Evolutionary conservation across 768 basidiomycete species (phyloP), one percentile per base, ranked within the genome.

Genomic region (Calocybe cyanea): DNA sequence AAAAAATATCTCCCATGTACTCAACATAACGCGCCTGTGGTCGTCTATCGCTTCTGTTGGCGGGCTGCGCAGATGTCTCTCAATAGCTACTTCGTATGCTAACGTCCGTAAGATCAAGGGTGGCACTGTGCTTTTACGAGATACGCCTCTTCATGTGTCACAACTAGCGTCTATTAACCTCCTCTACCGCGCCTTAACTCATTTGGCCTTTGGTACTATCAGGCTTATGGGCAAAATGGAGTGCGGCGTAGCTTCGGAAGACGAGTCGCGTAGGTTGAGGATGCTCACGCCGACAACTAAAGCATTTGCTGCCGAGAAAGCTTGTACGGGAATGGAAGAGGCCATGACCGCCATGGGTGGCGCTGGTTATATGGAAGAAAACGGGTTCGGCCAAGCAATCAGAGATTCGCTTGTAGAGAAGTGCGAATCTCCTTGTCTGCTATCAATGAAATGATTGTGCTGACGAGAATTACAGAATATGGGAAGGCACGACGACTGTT

Each of bases 311-410:
- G 77, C 86, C 8, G 79, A 85, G 52, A 80, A 80, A 50, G 79
- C 80, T 0, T 73, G 71, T 42, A 57, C 70, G 0, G 83, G 78
- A 2, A 81, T 89, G 69, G 83, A 85, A 49, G 83, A 87, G 53
- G 76, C 83, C 25, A 89, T 90, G 85, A 67, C 78, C 24, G 69
- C 79, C 4, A 64, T 89, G 2, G 87, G 88, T 18, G 87, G 87
- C 1, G 80, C 83, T 38, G 88, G 88, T 0, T 91, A 89, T 56
- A 90, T 90, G 86, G 83, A 86, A 53, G 88, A 91, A 62, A 87
- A 78, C 45, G 80, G 77, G 1, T 78, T 90, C 38, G 84, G 80
- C 7, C 68, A 79, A 68, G 71, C 77, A 11, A 83, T 91, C 21
- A 67, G 81, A 3, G 87, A 90, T 64, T 70, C 71, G 2, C 58